These are phyloP conservation scores for Puccinellia tenuiflora DNA, from an alignment of 176 grass and related monocot genomes.

Conservation along the genomic window DNA sequence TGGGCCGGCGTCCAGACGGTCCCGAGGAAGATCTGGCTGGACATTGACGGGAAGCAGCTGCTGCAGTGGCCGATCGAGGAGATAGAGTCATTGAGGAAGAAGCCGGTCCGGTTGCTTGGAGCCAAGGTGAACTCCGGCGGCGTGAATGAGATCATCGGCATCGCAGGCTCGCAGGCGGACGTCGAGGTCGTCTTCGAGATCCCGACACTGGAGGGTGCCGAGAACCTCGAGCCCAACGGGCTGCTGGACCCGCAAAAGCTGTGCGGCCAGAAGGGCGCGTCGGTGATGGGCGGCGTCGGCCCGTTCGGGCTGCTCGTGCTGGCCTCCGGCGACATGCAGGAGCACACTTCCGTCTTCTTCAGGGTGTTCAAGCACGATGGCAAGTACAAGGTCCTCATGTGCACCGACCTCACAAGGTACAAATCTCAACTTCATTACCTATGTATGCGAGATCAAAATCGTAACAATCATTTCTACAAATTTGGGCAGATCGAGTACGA, in stretches of 20 bases:
- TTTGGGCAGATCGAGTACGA: background rate
- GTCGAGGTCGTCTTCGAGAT: constrained; percentile 53
- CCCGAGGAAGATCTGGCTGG: constrained; percentile 57
- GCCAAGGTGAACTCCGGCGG: constrained; percentile 25
- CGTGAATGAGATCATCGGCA: constrained; percentile 32
- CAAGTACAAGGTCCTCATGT: background rate
- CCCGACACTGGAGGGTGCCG: constrained; percentile 24
- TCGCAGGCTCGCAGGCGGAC: constrained; percentile 44
- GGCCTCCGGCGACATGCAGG: constrained; percentile 36
- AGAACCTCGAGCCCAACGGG: constrained; percentile 36
- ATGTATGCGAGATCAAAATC: background rate
- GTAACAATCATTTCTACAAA: too few species aligned
- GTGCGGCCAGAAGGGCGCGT: constrained; percentile 39
- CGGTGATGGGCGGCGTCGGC: constrained; percentile 30
- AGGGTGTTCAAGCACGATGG: constrained; percentile 23
- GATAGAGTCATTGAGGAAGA: constrained; percentile 46
- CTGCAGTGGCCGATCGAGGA: constrained; percentile 74
- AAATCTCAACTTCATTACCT: background rate
- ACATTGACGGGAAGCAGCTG: constrained; percentile 41
- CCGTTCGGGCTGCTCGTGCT: constrained; percentile 54
- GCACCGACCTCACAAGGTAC: background rate
- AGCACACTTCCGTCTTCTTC: constrained; percentile 55
- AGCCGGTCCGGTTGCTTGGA: constrained; percentile 26
- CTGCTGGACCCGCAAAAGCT: constrained; percentile 59
- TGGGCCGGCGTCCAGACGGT: constrained; percentile 66